Evolutionary conservation across 1,284 basidiomycete genomes (phyloP).

Genomic region (Irpex rosettiformis): DNA sequence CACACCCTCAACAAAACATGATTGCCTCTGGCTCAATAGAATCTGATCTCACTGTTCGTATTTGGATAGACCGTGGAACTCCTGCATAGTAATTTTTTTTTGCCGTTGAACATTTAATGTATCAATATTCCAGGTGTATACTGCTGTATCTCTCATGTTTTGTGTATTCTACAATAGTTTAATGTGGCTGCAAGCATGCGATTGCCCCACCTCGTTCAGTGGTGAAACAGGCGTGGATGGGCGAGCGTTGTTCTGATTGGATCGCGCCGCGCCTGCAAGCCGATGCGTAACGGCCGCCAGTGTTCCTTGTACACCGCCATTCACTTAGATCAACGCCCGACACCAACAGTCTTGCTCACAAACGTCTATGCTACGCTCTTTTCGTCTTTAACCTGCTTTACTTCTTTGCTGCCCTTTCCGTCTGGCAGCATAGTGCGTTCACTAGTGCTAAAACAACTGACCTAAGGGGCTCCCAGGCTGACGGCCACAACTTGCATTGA

Average conservation of each 20-base stretch:
- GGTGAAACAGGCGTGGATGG: neutral
- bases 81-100: conserved; percentile 13
- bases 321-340: neutral
- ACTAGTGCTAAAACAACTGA: too few species aligned
- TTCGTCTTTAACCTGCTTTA: neutral
- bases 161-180: neutral
- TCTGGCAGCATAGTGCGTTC: too few species aligned
- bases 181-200: too few species aligned
- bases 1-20: conserved; percentile 79
- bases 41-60: conserved; percentile 70
- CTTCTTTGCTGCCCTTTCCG: too few species aligned
- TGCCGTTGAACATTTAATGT: neutral
- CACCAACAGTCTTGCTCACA: neutral
- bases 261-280: neutral
- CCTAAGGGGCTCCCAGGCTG: too few species aligned
- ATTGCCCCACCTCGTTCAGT: neutral
- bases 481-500: neutral
- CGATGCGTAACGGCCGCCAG: neutral
- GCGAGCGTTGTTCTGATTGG: neutral
- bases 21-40: conserved; percentile 84
- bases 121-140: neutral
- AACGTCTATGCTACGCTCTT: neutral
- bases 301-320: neutral
- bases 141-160: neutral
- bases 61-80: conserved; percentile 66